These are phyloP conservation scores for Boletus calvinii DNA, from an alignment of 1,284 basidiomycete genomes.

Conservation along the genomic window DNA sequence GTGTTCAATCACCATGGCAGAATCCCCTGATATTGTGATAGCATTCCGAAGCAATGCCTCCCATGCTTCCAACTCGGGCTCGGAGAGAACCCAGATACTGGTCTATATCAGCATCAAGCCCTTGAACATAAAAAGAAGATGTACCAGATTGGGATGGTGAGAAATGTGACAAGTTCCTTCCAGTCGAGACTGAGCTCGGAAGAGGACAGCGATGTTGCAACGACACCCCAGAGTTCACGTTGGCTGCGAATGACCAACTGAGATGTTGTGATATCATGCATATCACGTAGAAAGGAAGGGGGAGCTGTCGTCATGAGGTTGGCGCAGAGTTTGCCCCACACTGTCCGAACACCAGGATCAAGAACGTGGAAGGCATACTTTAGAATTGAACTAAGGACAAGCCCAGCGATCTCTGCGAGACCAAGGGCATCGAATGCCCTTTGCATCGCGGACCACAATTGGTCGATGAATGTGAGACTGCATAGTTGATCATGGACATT, in stretches of 20 bases:
- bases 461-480: constrained; percentile 37
- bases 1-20: constrained; percentile 21
- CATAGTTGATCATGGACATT: constrained; percentile 34
- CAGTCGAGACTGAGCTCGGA: constrained; percentile 27
- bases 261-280: constrained; percentile 3
- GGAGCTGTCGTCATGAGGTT: constrained; percentile 38
- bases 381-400: constrained; percentile 43
- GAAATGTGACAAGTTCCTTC: constrained; percentile 42
- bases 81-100: constrained; percentile 45
- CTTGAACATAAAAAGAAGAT: constrained; percentile 10
- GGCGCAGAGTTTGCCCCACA: constrained; percentile 48
- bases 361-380: constrained; percentile 40
- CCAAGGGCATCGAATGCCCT: constrained; percentile 42
- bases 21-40: constrained; percentile 21
- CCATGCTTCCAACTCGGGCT: constrained; percentile 42
- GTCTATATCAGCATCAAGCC: constrained; percentile 7
- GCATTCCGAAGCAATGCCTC: constrained; percentile 32
- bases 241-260: constrained; percentile 21
- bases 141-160: constrained; percentile 48
- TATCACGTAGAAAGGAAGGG: constrained; percentile 27
- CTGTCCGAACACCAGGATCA: constrained; percentile 36
- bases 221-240: constrained; percentile 35
- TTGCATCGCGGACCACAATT: constrained; percentile 51
- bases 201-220: constrained; percentile 27
- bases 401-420: constrained; percentile 43